Evolutionary conservation across 345 rosid species (phyloP), one percentile per base, ranked within the genome.

Genomic region (Mallotus nudiflorus): DNA sequence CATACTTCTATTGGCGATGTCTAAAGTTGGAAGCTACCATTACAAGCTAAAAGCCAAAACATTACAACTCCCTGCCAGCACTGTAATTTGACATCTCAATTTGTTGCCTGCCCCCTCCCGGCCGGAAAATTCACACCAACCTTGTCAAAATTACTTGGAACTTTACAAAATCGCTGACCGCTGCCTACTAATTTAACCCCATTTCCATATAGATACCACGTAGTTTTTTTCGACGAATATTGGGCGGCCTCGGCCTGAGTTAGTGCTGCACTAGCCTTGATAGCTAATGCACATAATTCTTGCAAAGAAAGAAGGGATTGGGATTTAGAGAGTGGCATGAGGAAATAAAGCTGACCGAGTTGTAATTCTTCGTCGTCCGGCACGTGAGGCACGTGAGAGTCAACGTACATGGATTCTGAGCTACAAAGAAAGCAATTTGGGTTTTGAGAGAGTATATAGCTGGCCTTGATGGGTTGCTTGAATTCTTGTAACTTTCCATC

Each of bases 271-370:
- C 81, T 83, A 2, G 91, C 88, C 74, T 83, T 83, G 33, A 59
- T 53, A 29, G 89, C 91, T 0, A 85, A 80, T 6, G 42, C 69
- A 40, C 91, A 76, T 18, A 87, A 40, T 3, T 85, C 80, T 40
- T 73, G 79, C 27, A 87, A 78, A 35, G 87, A 69, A 13, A 83
- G 49, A 14, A 70, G 79, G 0, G 33, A 39, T 5, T 49, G 71
- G 11, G 81, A 81, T 46, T 57, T 70, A 10, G 82, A 80, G 6
- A 75, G 68, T 16, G 86, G 89, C 74, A 87, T 24, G 63, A 85
- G 79, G 71, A 85, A 87, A 57, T 83, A 85, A 24, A 83, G 73
- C 29, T 83, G 85, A 49, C 80, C 86, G 27, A 69, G 35, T 59
- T 79, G 83, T 8, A 87, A 85, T 10, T 82, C 78, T 57, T 83